Conservation (phyloP, 192 early-diverging fungal species). For the Umbelopsis vinacea region DNA sequence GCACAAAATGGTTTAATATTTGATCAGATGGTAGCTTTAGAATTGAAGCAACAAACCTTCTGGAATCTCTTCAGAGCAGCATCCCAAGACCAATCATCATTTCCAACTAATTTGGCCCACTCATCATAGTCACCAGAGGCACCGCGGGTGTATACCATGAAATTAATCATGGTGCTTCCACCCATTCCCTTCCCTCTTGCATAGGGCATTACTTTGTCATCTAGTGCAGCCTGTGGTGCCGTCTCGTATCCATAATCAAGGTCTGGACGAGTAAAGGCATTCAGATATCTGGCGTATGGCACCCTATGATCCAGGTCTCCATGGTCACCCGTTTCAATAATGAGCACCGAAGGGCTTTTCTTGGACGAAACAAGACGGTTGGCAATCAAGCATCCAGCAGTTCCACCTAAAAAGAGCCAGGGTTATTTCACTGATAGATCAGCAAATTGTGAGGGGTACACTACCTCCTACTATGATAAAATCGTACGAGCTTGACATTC, state of each 20-base stretch:
- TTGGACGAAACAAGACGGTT: conserved; percentile 25
- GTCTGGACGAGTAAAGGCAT: conserved; percentile 25
- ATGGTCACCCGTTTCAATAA: conserved; percentile 25
- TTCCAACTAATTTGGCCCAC: conserved; percentile 30
- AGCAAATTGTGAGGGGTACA: not conserved
- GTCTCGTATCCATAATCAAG: conserved; percentile 32
- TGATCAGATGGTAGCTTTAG: too few species aligned
- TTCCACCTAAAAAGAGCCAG: conserved; percentile 29
- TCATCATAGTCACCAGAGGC: conserved; percentile 36
- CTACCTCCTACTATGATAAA: conserved; percentile 8
- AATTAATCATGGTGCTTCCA: conserved; percentile 36
- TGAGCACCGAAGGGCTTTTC: not conserved
- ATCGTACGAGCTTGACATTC: not conserved
- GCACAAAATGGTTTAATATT: too few species aligned
- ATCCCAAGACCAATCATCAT: conserved; percentile 38
- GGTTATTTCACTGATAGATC: not conserved
- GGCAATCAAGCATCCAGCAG: conserved; percentile 39
- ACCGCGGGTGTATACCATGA: conserved; percentile 42
- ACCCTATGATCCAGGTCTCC: conserved; percentile 36
- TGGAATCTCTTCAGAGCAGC: conserved; percentile 35
- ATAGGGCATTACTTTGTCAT: conserved; percentile 27
- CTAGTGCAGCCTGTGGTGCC: conserved; percentile 25
- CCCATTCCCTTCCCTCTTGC: conserved; percentile 39
- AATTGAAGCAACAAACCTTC: not conserved
- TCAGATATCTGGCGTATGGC: conserved; percentile 35